These are phyloP conservation scores for Trichophyton rubrum DNA, from an alignment of 2,329 filamentous ascomycete species.

Conservation along the genomic window DNA sequence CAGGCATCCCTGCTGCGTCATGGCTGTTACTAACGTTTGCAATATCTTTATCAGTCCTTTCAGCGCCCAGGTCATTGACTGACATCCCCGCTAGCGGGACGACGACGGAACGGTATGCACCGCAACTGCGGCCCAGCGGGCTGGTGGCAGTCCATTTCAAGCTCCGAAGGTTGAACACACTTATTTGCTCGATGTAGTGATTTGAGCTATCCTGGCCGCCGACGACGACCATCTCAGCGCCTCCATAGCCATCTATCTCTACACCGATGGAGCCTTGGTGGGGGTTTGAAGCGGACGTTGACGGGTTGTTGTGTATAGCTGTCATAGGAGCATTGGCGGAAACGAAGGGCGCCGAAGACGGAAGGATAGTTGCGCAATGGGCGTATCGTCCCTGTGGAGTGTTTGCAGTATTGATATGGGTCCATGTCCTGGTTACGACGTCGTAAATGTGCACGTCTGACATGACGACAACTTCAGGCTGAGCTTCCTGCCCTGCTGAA, in stretches of 20 bases:
- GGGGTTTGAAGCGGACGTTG: conserved; percentile 64
- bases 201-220: conserved; percentile 96
- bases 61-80: conserved; percentile 34
- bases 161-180: conserved; percentile 90
- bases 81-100: conserved; percentile 53
- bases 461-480: conserved; percentile 89
- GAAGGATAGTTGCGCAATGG: conserved; percentile 85
- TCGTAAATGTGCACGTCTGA: conserved; percentile 96
- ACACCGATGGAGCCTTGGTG: conserved; percentile 83
- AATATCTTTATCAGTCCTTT: conserved; percentile 24
- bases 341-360: conserved; percentile 75
- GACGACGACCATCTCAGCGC: conserved; percentile 93
- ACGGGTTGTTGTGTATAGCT: conserved; percentile 78
- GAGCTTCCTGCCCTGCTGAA: conserved; percentile 45
- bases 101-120: conserved; percentile 90
- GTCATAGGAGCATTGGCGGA: conserved; percentile 73
- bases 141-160: conserved; percentile 92
- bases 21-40: background rate
- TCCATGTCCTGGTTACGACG: conserved; percentile 70
- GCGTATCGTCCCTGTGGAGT: conserved; percentile 89
- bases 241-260: conserved; percentile 77
- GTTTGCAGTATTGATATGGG: conserved; percentile 65
- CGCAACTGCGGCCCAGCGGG: conserved; percentile 77
- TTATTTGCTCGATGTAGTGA: conserved; percentile 97
- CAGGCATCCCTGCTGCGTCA: conserved; percentile 22